A percentile compares a stretch with the other conserved stretches of the same genome.
Evolutionary conservation across 495 filamentous ascomycete species (phyloP).

Genomic region (Penicillium fimorum): DNA sequence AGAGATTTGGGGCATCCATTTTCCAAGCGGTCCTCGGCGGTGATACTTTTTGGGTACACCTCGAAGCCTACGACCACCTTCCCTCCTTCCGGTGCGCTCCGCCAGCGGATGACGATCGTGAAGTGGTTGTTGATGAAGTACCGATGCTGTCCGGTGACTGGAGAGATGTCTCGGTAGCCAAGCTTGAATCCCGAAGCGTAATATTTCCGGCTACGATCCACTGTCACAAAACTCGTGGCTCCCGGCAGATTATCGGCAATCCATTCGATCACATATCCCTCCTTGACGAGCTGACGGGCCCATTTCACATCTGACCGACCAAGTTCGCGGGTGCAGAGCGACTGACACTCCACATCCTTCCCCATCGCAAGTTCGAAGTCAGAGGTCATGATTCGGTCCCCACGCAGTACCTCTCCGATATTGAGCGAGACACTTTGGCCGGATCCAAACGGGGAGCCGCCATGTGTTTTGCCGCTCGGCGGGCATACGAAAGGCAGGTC

Average conservation of each 20-base stretch:
- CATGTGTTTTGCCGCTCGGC: slow-evolving; percentile 66
- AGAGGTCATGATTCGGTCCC: slow-evolving; percentile 85
- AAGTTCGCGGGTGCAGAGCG: slow-evolving; percentile 70
- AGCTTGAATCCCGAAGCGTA: slow-evolving; percentile 96
- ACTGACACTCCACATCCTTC: slow-evolving; percentile 70
- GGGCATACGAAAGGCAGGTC: slow-evolving; percentile 92
- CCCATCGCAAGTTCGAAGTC: slow-evolving; percentile 85
- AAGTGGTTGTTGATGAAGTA: slow-evolving; percentile 91
- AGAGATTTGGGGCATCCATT: slow-evolving; percentile 67
- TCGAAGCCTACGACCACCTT: slow-evolving; percentile 92
- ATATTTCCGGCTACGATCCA: slow-evolving; percentile 84
- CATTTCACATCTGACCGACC: slow-evolving; percentile 64
- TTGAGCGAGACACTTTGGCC: slow-evolving; percentile 84
- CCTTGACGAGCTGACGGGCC: slow-evolving; percentile 70
- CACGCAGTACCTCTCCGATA: slow-evolving; percentile 88
- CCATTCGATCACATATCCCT: slow-evolving; percentile 92
- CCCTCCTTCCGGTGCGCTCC: slow-evolving; percentile 68
- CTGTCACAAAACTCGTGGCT: slow-evolving; percentile 88
- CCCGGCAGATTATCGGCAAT: slow-evolving; percentile 95
- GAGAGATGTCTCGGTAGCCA: slow-evolving; percentile 69
- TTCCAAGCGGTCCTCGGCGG: slow-evolving; percentile 55
- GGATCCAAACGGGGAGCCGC: slow-evolving; percentile 69
- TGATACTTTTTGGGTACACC: slow-evolving; percentile 86
- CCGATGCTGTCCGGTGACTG: slow-evolving; percentile 57
- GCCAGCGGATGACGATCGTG: slow-evolving; percentile 83